These are phyloP conservation scores for Boletus calvinii DNA, from an alignment of 1,284 basidiomycete species.

Conservation along the genomic window DNA sequence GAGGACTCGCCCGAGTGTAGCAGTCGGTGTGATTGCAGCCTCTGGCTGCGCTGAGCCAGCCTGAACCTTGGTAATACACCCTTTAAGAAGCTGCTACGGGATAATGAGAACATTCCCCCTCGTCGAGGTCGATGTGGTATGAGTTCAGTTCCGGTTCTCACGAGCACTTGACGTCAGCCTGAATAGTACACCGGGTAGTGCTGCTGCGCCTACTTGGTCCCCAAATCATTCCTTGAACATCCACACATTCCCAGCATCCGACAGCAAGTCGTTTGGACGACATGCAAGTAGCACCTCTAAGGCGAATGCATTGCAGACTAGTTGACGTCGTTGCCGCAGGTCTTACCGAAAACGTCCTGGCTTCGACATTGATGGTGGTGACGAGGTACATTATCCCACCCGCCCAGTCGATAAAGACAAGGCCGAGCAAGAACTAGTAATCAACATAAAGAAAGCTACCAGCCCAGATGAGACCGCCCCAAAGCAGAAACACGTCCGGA, in stretches of 20 bases:
- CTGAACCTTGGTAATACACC: conserved; percentile 5
- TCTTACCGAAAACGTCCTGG: conserved; percentile 40
- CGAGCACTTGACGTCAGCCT: conserved; percentile 11
- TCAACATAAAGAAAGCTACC: conserved; percentile 97
- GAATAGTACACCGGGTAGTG: neutral
- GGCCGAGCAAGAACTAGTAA: conserved; percentile 86
- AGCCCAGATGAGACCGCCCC: conserved; percentile 89
- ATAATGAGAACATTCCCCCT: conserved; percentile 19
- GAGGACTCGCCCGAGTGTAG: conserved; percentile 19
- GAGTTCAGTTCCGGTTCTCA: conserved; percentile 20
- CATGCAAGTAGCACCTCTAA: conserved; percentile 28
- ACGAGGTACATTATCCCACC: conserved; percentile 86
- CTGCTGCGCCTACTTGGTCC: conserved; percentile 8
- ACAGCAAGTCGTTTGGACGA: conserved; percentile 10
- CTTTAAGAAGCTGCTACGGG: conserved; percentile 13
- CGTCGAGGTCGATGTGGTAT: neutral
- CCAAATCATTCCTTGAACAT: conserved; percentile 4
- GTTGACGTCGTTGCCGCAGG: conserved; percentile 27
- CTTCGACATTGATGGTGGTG: conserved; percentile 68
- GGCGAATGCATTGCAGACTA: conserved; percentile 9
- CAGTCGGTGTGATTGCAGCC: conserved; percentile 8
- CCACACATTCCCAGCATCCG: neutral
- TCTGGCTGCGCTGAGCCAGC: conserved; percentile 6
- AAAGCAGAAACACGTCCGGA: conserved; percentile 97
- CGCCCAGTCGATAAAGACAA: conserved; percentile 96